These are phyloP conservation scores for Phytomonas sp. DNA, from an alignment of 208 protist species.

Conservation along the genomic window DNA sequence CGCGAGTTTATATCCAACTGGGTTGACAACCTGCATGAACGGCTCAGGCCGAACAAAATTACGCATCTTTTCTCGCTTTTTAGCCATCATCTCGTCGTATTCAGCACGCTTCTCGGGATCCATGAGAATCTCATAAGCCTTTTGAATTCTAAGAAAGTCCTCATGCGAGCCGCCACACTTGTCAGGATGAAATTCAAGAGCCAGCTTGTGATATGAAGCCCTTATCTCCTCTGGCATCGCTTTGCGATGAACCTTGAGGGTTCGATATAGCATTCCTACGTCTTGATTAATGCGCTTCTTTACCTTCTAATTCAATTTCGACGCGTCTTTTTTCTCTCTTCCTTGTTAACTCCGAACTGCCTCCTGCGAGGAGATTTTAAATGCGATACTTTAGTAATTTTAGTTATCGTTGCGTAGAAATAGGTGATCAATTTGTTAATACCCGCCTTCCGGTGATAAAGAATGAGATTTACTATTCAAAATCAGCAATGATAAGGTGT, in stretches of 20 bases:
- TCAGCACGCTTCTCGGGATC: conserved; percentile 81
- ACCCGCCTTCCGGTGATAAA: neutral
- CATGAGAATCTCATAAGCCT: conserved; percentile 95
- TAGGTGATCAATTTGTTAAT: no score
- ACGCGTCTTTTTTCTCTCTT: no score
- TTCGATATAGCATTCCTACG: conserved; percentile 48
- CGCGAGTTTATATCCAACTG: conserved; percentile 46
- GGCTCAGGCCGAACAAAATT: conserved; percentile 53
- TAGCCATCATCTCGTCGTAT: conserved; percentile 86
- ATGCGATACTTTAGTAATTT: no score
- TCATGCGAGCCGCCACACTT: conserved; percentile 58
- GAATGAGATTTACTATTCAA: neutral
- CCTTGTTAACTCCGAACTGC: no score
- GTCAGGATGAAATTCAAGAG: conserved; percentile 78
- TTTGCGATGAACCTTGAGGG: conserved; percentile 45
- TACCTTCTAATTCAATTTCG: no score
- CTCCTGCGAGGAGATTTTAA: no score
- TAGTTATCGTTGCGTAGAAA: no score
- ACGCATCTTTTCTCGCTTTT: conserved; percentile 25
- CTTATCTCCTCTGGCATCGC: conserved; percentile 79
- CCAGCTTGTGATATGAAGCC: conserved; percentile 72
- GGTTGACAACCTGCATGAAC: conserved; percentile 23
- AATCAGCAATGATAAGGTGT: neutral
- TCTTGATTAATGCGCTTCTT: no score
- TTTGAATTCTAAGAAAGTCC: conserved; percentile 77